Percentiles rank a stretch among this genome's conserved stretches.
Evolutionary conservation across 345 rosid genomes (phyloP).

Genomic region (Eucalyptus albens): DNA sequence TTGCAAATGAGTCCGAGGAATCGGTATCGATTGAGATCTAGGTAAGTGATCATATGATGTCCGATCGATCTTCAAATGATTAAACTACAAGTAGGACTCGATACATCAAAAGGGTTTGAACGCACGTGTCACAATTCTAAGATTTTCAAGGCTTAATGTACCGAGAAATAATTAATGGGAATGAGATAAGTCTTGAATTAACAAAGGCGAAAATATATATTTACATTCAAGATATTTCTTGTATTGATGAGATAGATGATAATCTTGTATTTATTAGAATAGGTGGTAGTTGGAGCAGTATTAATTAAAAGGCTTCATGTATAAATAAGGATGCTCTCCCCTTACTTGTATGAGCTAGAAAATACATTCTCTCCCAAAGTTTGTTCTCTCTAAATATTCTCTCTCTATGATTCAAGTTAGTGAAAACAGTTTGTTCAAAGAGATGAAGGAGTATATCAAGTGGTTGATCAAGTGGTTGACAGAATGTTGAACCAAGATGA

Average conservation of each 20-base stretch:
- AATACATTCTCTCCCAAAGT: no score
- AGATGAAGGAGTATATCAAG: neutral
- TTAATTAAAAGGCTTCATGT: neutral
- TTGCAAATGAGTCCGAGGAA: neutral
- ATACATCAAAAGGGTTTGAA: neutral
- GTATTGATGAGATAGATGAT: neutral
- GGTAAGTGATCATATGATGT: neutral
- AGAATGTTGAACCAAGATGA: neutral
- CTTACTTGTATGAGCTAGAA: neutral
- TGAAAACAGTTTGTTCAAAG: neutral
- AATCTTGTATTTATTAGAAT: neutral
- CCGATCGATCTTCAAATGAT: neutral
- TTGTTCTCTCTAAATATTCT: no score
- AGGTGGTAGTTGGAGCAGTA: rapidly evolving
- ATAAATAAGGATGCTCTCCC: neutral
- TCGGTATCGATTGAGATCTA: neutral
- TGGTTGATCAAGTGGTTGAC: neutral
- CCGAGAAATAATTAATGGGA: neutral
- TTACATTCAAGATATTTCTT: neutral
- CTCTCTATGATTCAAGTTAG: neutral
- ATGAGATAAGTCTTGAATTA: neutral
- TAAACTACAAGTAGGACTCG: neutral
- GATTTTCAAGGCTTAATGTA: neutral
- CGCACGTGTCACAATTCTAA: rapidly evolving
- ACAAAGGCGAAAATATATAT: neutral